A percentile compares a stretch with the other conserved stretches of the same genome.
phyloP scores from a whole-genome alignment of 768 basidiomycete genomes.

The Obba rivulosa region DNA sequence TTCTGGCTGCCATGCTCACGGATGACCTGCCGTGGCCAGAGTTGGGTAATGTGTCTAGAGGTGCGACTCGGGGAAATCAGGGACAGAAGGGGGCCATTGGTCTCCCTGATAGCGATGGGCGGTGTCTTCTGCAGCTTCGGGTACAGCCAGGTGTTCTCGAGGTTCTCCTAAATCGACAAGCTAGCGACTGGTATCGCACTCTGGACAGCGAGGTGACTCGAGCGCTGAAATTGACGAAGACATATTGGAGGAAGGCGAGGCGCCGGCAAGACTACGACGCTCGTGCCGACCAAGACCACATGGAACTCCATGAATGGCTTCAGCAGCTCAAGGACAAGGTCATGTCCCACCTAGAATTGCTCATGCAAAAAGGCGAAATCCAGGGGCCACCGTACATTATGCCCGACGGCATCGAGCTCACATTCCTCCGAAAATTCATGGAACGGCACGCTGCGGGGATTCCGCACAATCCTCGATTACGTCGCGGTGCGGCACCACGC shows the following conservation, averaged over 20 bases:
- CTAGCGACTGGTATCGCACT: slow-evolving; percentile 78
- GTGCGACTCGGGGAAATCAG: slow-evolving; percentile 81
- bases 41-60: slow-evolving; percentile 78
- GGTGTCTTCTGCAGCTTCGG: slow-evolving; percentile 70
- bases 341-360: slow-evolving; percentile 80
- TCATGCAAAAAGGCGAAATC: slow-evolving; percentile 86
- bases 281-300: slow-evolving; percentile 82
- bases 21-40: slow-evolving; percentile 88
- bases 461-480: slow-evolving; percentile 76
- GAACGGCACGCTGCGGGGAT: slow-evolving; percentile 72
- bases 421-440: slow-evolving; percentile 78
- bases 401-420: slow-evolving; percentile 73
- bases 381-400: slow-evolving; percentile 78
- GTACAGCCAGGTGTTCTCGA: slow-evolving; percentile 81
- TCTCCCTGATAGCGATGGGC: slow-evolving; percentile 68
- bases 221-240: slow-evolving; percentile 80
- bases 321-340: slow-evolving; percentile 86
- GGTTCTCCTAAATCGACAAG: slow-evolving; percentile 66
- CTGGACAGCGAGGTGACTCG: slow-evolving; percentile 76
- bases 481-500: slow-evolving; percentile 35
- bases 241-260: slow-evolving; percentile 72
- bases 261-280: slow-evolving; percentile 84
- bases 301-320: slow-evolving; percentile 85
- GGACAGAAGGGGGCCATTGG: slow-evolving; percentile 79
- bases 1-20: slow-evolving; percentile 31